Percentiles rank a stretch among this genome's conserved stretches.
Evolutionary conservation across 78 protist species (phyloP).

Genomic region (Tieghemostelium lacteum): DNA sequence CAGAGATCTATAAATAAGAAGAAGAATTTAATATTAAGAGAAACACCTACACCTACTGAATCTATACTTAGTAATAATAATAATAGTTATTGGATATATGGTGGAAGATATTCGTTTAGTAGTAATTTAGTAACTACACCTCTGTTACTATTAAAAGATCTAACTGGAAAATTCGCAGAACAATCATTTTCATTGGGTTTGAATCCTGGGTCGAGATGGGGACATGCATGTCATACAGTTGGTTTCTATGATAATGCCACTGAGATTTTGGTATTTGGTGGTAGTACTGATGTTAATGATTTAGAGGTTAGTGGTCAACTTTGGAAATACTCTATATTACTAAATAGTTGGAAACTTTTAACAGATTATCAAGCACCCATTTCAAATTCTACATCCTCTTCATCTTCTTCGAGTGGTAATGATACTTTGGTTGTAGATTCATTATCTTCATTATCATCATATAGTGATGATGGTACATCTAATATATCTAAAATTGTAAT

Average conservation of each 20-base stretch:
- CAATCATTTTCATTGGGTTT: background rate
- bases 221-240: background rate
- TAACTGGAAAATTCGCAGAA: background rate
- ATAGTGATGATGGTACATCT: background rate
- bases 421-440: background rate
- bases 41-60: too few species aligned
- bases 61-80: too few species aligned
- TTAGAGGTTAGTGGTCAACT: background rate
- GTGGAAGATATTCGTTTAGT: background rate
- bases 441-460: background rate
- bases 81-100: background rate
- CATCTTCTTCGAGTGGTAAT: background rate
- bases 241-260: background rate
- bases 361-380: background rate
- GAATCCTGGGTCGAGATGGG: background rate
- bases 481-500: background rate
- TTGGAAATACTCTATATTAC: background rate
- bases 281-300: background rate
- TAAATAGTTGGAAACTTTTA: background rate
- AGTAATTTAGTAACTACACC: background rate
- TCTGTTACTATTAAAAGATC: background rate
- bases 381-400: background rate
- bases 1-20: background rate
- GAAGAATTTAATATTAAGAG: too few species aligned
- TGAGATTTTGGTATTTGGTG: background rate